Conservation (phyloP, 768 basidiomycete genomes). For the Leccinum uliginosum region DNA sequence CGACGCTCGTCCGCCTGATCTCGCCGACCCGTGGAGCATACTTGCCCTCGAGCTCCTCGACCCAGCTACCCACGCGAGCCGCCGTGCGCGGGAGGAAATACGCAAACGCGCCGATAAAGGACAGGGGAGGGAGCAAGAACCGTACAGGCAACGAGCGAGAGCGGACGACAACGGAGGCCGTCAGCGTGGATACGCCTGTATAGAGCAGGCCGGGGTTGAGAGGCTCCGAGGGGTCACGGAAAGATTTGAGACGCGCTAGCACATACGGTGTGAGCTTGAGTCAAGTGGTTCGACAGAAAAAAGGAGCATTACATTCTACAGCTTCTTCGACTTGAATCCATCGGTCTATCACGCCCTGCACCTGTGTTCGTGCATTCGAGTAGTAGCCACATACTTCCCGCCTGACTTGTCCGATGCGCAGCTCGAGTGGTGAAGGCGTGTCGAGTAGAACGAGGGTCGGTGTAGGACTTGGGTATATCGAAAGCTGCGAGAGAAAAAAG, state of each 20-base stretch:
- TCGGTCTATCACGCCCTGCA: conserved; percentile 67
- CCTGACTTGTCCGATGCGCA: conserved; percentile 69
- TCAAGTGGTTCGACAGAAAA: background rate
- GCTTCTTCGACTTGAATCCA: conserved; percentile 87
- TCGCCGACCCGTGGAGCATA: conserved; percentile 68
- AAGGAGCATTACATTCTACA: conserved; percentile 65
- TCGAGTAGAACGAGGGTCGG: conserved; percentile 70
- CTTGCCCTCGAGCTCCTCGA: conserved; percentile 62
- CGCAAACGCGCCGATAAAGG: conserved; percentile 63
- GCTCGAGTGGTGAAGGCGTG: conserved; percentile 68
- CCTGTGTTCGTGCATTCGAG: conserved; percentile 52
- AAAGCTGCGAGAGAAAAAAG: conserved; percentile 46
- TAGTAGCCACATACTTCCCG: conserved; percentile 54
- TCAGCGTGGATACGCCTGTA: conserved; percentile 82
- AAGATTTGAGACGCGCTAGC: conserved; percentile 75
- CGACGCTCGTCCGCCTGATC: conserved; percentile 60
- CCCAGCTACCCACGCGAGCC: conserved; percentile 60
- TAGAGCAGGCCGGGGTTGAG: conserved; percentile 89
- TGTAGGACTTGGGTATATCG: conserved; percentile 71
- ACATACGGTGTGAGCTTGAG: background rate
- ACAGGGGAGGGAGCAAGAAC: conserved; percentile 67
- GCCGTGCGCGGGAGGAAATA: conserved; percentile 89
- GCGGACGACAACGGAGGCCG: conserved; percentile 82
- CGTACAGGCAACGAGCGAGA: conserved; percentile 69
- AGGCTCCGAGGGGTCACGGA: conserved; percentile 75